These are phyloP conservation scores for Penicillium paneum DNA, from an alignment of 2,329 filamentous ascomycete species.

Conservation along the genomic window DNA sequence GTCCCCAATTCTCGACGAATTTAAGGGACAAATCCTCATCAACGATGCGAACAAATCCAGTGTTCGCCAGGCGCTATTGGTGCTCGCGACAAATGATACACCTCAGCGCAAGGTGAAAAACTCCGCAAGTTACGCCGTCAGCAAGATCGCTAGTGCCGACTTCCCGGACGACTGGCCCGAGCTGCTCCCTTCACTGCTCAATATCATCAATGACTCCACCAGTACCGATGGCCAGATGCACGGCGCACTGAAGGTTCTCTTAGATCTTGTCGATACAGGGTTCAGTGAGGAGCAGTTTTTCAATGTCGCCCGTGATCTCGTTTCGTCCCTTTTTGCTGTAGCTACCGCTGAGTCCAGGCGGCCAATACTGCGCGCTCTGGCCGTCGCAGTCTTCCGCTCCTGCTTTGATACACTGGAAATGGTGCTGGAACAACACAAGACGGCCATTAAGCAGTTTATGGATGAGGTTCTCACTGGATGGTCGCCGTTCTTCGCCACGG, in stretches of 20 bases:
- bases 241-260: conserved; percentile 81
- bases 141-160: conserved; percentile 90
- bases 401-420: conserved; percentile 97
- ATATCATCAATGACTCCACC: conserved; percentile 63
- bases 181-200: conserved; percentile 75
- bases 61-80: conserved; percentile 70
- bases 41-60: conserved; percentile 69
- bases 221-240: conserved; percentile 79
- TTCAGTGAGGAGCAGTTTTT: conserved; percentile 96
- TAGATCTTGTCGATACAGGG: conserved; percentile 87
- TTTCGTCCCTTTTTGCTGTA: conserved; percentile 78
- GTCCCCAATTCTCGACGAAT: conserved; percentile 72
- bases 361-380: conserved; percentile 73
- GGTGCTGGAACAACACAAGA: conserved; percentile 88
- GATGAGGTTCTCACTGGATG: conserved; percentile 79
- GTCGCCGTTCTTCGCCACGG: conserved; percentile 83
- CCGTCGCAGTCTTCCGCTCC: conserved; percentile 82
- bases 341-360: conserved; percentile 73
- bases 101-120: conserved; percentile 81
- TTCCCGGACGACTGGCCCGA: conserved; percentile 95
- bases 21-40: conserved; percentile 64
- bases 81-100: conserved; percentile 69
- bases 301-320: conserved; percentile 77
- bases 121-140: conserved; percentile 82
- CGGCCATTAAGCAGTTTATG: conserved; percentile 81